Conservation (phyloP, 2,329 filamentous ascomycete genomes). For the Trichoderma sp. region DNA sequence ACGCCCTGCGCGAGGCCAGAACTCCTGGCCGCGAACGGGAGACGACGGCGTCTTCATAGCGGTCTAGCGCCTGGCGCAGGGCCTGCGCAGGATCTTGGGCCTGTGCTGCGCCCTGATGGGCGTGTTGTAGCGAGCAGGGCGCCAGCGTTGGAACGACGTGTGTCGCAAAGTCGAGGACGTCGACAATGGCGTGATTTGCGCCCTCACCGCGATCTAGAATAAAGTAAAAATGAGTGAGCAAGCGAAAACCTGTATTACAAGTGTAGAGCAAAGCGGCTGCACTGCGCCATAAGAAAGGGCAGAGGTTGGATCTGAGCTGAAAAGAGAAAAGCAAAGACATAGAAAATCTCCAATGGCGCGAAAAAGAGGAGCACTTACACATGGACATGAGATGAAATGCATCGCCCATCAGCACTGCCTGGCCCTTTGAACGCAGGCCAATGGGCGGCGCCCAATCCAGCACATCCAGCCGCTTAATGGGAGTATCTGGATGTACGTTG, state of each 20-base stretch:
- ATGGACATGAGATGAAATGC: slow-evolving; percentile 61
- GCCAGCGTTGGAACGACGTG: slow-evolving; percentile 33
- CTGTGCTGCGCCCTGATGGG: background rate
- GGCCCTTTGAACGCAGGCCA: slow-evolving; percentile 41
- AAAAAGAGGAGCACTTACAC: slow-evolving; percentile 48
- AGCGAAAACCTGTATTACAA: background rate
- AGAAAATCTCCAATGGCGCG: background rate
- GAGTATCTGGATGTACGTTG: slow-evolving; percentile 43
- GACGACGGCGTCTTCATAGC: slow-evolving; percentile 50
- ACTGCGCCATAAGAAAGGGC: background rate
- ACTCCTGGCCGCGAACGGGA: slow-evolving; percentile 49
- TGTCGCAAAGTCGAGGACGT: slow-evolving; percentile 49
- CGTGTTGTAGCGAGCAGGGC: background rate
- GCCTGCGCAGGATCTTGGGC: background rate
- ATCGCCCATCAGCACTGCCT: slow-evolving; percentile 54
- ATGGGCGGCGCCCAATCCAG: slow-evolving; percentile 50
- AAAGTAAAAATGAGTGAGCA: slow-evolving; percentile 2
- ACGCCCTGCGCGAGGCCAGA: slow-evolving; percentile 53
- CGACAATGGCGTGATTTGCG: slow-evolving; percentile 58
- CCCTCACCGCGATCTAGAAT: slow-evolving; percentile 56
- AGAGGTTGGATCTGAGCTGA: background rate
- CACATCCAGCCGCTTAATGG: slow-evolving; percentile 48
- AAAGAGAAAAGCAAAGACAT: background rate
- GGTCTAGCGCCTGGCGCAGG: slow-evolving; percentile 37
- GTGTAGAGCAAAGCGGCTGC: background rate